Percentiles rank a stretch among this genome's conserved stretches.
Conservation (phyloP, 768 basidiomycete species). For the Naematelia encephala region DNA sequence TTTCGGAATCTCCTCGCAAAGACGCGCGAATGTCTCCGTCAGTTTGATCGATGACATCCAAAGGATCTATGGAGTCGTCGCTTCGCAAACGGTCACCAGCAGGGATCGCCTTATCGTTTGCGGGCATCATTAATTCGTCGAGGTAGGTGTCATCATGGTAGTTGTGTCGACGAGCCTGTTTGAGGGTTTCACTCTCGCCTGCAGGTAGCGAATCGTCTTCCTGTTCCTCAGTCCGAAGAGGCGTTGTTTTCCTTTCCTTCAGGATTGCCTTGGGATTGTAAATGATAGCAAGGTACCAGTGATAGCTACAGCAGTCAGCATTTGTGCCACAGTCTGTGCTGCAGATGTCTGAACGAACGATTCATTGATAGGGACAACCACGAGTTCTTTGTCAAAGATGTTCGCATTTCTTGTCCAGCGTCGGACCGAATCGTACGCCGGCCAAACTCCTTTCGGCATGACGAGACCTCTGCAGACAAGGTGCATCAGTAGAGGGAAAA, state of each 20-base stretch:
- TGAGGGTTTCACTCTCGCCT: too few species aligned
- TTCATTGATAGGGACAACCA: constrained; percentile 96
- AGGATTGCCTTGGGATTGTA: constrained; percentile 68
- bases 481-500: not conserved
- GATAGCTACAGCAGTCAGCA: constrained; percentile 59
- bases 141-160: not conserved
- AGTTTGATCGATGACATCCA: constrained; percentile 2
- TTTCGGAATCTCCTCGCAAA: not conserved
- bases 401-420: constrained; percentile 82
- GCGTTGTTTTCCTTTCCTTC: not conserved
- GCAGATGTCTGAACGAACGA: constrained; percentile 58
- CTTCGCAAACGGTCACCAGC: not conserved
- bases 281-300: constrained; percentile 97
- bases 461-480: not conserved
- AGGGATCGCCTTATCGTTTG: not conserved
- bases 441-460: constrained; percentile 20
- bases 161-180: constrained; percentile 1
- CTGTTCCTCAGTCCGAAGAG: not conserved
- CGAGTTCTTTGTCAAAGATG: constrained; percentile 84
- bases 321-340: not conserved
- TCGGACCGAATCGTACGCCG: constrained; percentile 68
- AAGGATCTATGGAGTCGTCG: constrained; percentile 3
- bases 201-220: not conserved
- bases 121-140: not conserved
- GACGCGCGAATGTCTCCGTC: not conserved